Evolutionary conservation across 495 filamentous ascomycete genomes (phyloP).

Genomic region (Astrocystis sublimbata): DNA sequence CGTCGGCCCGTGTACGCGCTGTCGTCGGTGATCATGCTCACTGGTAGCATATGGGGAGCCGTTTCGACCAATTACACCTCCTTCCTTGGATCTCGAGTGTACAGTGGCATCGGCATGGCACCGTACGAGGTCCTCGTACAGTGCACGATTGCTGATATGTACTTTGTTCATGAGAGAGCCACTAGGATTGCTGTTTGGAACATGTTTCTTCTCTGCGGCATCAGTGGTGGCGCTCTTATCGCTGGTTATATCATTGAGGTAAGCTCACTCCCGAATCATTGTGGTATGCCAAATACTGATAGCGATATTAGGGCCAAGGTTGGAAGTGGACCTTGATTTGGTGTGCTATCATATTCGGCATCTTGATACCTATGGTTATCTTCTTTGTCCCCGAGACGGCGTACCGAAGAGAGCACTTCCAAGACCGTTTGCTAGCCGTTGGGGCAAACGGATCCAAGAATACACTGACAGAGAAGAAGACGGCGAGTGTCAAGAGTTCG

Average conservation of each 20-base stretch:
- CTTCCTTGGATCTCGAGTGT: slow-evolving; percentile 54
- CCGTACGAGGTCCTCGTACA: slow-evolving; percentile 61
- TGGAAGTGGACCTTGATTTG: slow-evolving; percentile 58
- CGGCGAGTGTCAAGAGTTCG: not conserved
- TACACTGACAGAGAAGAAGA: slow-evolving; percentile 33
- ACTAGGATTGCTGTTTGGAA: slow-evolving; percentile 67
- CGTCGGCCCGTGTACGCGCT: slow-evolving; percentile 64
- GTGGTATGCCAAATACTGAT: not conserved
- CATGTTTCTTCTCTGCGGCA: slow-evolving; percentile 57
- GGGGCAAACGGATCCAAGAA: slow-evolving; percentile 25
- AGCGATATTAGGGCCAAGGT: slow-evolving; percentile 41
- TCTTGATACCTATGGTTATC: slow-evolving; percentile 48
- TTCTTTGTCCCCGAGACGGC: slow-evolving; percentile 57
- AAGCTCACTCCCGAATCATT: not conserved
- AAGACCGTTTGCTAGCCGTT: slow-evolving; percentile 24
- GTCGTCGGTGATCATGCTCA: slow-evolving; percentile 58
- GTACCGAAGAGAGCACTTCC: slow-evolving; percentile 41
- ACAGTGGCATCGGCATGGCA: slow-evolving; percentile 57
- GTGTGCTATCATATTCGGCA: slow-evolving; percentile 55
- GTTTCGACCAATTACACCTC: slow-evolving; percentile 55
- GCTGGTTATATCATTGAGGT: slow-evolving; percentile 53
- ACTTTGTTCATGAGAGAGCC: slow-evolving; percentile 67
- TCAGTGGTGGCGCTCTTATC: slow-evolving; percentile 53
- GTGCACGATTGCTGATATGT: slow-evolving; percentile 56
- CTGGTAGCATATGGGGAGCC: slow-evolving; percentile 61